phyloP scores from a whole-genome alignment of 192 early-diverging fungal species.

The Coemansia javaensis region DNA sequence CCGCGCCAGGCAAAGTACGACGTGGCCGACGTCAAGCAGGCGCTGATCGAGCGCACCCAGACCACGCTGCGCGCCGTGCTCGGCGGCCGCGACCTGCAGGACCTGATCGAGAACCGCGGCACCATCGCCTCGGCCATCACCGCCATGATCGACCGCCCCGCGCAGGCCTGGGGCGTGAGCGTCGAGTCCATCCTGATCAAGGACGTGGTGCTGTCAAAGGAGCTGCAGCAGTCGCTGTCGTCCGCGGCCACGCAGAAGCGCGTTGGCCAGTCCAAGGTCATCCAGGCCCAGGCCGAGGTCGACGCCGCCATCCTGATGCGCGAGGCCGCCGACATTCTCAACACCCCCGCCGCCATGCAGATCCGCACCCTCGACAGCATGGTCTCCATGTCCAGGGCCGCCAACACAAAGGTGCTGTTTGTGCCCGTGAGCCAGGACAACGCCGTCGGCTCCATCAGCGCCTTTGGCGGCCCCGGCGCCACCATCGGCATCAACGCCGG shows the following conservation, averaged over 20 bases:
- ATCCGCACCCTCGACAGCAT: constrained; percentile 90
- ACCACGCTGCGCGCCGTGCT: constrained; percentile 84
- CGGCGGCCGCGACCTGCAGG: constrained; percentile 79
- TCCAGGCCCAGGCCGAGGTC: constrained; percentile 82
- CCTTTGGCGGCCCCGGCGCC: constrained; percentile 43
- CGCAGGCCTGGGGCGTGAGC: constrained; percentile 73
- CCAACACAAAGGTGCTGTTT: constrained; percentile 71
- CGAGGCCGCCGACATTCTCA: constrained; percentile 86
- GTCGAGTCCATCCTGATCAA: constrained; percentile 82
- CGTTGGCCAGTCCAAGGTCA: constrained; percentile 86
- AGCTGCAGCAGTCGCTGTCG: constrained; percentile 79
- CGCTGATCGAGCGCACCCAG: constrained; percentile 82
- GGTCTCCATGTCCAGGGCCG: constrained; percentile 65
- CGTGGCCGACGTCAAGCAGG: constrained; percentile 69
- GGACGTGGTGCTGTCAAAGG: constrained; percentile 69
- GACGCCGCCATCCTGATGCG: constrained; percentile 88
- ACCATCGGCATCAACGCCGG: constrained; percentile 24
- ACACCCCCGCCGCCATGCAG: constrained; percentile 77
- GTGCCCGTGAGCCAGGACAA: constrained; percentile 56
- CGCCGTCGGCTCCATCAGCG: constrained; percentile 40
- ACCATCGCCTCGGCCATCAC: constrained; percentile 82
- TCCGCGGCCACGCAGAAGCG: constrained; percentile 86
- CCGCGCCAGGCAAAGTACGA: constrained; percentile 79
- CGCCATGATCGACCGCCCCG: constrained; percentile 74
- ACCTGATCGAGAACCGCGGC: constrained; percentile 84